Evolutionary conservation across 441 rosid species (phyloP).

Genomic region (Erysimum pusillum): DNA sequence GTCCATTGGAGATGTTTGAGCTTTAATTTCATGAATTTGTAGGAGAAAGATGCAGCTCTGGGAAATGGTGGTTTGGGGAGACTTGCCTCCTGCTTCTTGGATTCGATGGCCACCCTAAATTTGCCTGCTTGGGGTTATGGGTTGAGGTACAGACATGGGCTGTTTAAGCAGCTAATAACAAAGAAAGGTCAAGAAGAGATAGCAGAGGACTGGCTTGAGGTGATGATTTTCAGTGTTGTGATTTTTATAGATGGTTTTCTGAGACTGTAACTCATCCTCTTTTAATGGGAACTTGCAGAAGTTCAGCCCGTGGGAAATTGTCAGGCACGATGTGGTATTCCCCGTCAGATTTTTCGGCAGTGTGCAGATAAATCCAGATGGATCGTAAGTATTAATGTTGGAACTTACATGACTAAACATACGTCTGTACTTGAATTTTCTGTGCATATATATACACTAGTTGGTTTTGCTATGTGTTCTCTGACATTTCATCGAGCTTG

Average conservation of each 20-base stretch:
- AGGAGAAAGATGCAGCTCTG: slow-evolving; percentile 99
- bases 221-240: slow-evolving; percentile 32
- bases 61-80: slow-evolving; percentile 99
- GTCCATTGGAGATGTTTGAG: slow-evolving; percentile 28
- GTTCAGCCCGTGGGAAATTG: slow-evolving; percentile 99
- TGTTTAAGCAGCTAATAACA: slow-evolving; percentile 88
- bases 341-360: slow-evolving; percentile 92
- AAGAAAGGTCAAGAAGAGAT: slow-evolving; percentile 93
- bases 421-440: not conserved
- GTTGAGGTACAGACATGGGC: slow-evolving; percentile 91
- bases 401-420: slow-evolving; percentile 23
- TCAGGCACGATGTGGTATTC: slow-evolving; percentile 88
- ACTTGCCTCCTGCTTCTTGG: slow-evolving; percentile 97
- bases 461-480: slow-evolving; percentile 15
- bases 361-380: slow-evolving; percentile 80
- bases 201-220: slow-evolving; percentile 99
- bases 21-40: slow-evolving; percentile 25
- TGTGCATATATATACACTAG: slow-evolving; percentile 1
- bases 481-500: slow-evolving; percentile 17
- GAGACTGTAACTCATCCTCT: slow-evolving; percentile 40
- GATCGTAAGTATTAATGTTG: slow-evolving; percentile 69
- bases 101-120: slow-evolving; percentile 96
- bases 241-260: slow-evolving; percentile 25
- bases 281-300: slow-evolving; percentile 70
- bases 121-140: slow-evolving; percentile 99